Evolutionary conservation across 2,329 filamentous ascomycete species (phyloP).

Genomic region (Paecilomyces sp.): DNA sequence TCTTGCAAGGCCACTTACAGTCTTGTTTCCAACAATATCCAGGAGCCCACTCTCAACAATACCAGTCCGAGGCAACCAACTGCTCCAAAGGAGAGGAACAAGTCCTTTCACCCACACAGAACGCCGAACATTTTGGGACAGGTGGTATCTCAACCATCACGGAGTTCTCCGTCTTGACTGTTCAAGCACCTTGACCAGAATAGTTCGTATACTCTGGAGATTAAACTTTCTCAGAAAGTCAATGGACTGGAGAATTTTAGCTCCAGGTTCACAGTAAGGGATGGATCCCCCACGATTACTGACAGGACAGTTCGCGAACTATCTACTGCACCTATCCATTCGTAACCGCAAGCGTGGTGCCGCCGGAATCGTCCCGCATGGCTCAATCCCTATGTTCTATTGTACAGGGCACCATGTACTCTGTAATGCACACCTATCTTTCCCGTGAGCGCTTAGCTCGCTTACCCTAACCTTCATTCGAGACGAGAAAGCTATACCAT

Average conservation of each 20-base stretch:
- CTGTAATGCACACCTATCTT: neutral
- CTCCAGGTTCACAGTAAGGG: neutral
- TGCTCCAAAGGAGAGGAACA: neutral
- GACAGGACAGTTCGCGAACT: neutral
- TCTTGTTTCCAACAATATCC: neutral
- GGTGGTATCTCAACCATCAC: neutral
- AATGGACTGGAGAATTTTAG: neutral
- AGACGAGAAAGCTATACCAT: neutral
- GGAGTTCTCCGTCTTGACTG: neutral
- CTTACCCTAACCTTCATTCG: neutral
- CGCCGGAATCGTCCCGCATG: neutral
- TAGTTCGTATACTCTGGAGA: neutral
- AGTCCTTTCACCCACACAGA: neutral
- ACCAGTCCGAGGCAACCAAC: neutral
- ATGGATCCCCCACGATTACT: neutral
- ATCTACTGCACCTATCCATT: neutral
- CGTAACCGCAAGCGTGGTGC: neutral
- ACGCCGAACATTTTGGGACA: neutral
- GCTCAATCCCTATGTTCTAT: neutral
- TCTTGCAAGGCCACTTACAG: neutral
- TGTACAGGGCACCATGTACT: neutral
- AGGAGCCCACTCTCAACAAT: too few species aligned
- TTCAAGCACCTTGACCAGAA: neutral
- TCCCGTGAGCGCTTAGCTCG: neutral
- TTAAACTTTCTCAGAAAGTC: neutral